A percentile compares a stretch with the other conserved stretches of the same genome.
These are phyloP conservation scores for Spatholobus suberectus DNA, from an alignment of 306 rosid genomes.

Conservation along the genomic window DNA sequence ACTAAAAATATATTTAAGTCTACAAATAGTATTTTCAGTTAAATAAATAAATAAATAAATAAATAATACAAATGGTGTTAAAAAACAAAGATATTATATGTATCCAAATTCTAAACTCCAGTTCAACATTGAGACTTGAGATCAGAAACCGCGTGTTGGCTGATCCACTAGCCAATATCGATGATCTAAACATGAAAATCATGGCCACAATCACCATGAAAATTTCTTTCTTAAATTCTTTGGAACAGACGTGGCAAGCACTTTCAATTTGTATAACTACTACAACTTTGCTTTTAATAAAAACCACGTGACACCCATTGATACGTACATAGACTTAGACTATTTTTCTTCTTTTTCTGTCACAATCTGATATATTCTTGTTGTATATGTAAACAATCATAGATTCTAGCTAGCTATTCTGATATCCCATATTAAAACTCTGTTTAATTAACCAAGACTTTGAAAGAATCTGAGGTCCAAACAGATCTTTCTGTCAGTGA, in stretches of 20 bases:
- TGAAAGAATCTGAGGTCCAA: background rate
- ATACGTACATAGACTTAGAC: background rate
- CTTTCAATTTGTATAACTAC: background rate
- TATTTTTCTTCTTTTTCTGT: background rate
- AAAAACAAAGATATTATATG: background rate
- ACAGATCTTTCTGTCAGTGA: background rate
- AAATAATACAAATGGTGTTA: too few relatives aligned
- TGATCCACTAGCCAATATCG: background rate
- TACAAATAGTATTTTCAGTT: too few relatives aligned
- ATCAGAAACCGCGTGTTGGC: slow-evolving; percentile 10
- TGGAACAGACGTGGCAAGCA: slow-evolving; percentile 21
- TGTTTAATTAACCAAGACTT: background rate
- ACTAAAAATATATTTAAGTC: too few relatives aligned
- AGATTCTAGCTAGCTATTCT: background rate
- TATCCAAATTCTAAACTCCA: background rate
- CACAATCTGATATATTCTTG: background rate
- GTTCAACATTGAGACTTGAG: background rate
- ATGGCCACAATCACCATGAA: background rate
- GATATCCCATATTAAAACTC: background rate
- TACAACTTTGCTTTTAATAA: background rate
- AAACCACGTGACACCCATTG: background rate
- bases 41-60: too few relatives aligned
- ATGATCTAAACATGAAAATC: background rate
- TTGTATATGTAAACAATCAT: background rate
- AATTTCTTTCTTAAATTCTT: background rate